Evolutionary conservation across 768 basidiomycete genomes (phyloP).

Genomic region (Russula sp.): DNA sequence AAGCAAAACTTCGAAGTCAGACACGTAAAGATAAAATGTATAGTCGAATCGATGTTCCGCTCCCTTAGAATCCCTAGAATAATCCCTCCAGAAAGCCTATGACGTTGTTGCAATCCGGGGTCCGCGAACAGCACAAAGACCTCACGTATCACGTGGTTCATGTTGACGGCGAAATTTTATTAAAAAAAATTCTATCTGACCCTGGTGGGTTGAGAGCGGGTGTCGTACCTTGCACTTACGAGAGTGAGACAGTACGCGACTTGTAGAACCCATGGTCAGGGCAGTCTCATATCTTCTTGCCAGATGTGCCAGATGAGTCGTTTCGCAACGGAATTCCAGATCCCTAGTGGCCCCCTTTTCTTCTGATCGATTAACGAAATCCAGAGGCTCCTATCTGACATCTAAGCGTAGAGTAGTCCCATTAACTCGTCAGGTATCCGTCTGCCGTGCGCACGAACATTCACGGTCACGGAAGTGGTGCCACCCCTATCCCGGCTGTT

Average conservation of each 20-base stretch:
- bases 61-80: too few species aligned
- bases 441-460: too few species aligned
- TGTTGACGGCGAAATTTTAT: too few species aligned
- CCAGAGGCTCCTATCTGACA: neutral
- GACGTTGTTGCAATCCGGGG: neutral
- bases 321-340: neutral
- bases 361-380: neutral
- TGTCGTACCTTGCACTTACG: neutral
- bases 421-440: neutral
- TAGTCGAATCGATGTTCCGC: neutral
- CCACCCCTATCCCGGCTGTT: neutral
- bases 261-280: neutral
- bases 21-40: neutral
- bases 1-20: neutral
- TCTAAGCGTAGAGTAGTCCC: neutral
- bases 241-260: neutral
- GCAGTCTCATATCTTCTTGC: too few species aligned
- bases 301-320: too few species aligned
- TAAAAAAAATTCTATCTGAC: neutral
- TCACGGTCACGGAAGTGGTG: neutral
- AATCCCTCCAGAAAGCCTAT: too few species aligned
- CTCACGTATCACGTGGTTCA: neutral
- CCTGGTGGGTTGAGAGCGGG: neutral
- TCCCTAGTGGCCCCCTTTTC: neutral
- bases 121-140: conserved; percentile 1